Evolutionary conservation across 2,329 filamentous ascomycete genomes (phyloP), one percentile per base, ranked within the genome.

Genomic region (Ophiostoma sp.): DNA sequence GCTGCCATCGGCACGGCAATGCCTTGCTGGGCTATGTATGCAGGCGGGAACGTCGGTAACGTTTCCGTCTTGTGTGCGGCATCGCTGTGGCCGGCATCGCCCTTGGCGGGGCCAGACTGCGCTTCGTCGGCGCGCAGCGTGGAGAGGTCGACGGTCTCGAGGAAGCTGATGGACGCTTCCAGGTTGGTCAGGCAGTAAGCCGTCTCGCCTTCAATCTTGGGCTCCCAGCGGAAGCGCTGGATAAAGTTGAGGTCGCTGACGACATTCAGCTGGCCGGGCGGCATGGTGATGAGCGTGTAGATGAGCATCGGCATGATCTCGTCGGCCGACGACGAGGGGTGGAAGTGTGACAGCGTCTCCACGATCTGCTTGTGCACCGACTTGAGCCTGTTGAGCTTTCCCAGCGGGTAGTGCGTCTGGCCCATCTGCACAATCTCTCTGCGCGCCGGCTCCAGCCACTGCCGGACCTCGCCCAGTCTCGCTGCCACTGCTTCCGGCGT

Each of bases 281-380:
- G 90, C 64, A 94, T 90, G 2, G 93, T 97, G 77, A 99, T 96
- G 72, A 99, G 86, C 0, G 93, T 92, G 81, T 96, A 99, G 72
- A 99, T 99, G 73, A 99, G 85, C 79, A 96, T 97, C 0, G 95
- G 95, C 78, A 99, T 89, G 69, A 99, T 96, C 80, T 98, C 95
- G 77, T 99, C 95, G 2, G 95, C 95, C 0, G 95, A 98, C 0
- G 95, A 97, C 0, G 94, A 89, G 23, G 86, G 87, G 72, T 89
- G 87, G 72, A 89, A 89, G 74, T 87, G 84, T 4, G 87, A 84
- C 67, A 90, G 79, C 1, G 93, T 94, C 78, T 98, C 94, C 67
- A 99, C 95, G 73, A 99, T 98, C 73, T 89, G 90, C 81, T 96
- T 96, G 79, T 98, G 95, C 3, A 93, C 92, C 54, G 89, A 88